Percentiles rank a stretch among this genome's conserved stretches.
Conservation (phyloP, 176 grass and related monocot species). For the Zoysia japonica region DNA sequence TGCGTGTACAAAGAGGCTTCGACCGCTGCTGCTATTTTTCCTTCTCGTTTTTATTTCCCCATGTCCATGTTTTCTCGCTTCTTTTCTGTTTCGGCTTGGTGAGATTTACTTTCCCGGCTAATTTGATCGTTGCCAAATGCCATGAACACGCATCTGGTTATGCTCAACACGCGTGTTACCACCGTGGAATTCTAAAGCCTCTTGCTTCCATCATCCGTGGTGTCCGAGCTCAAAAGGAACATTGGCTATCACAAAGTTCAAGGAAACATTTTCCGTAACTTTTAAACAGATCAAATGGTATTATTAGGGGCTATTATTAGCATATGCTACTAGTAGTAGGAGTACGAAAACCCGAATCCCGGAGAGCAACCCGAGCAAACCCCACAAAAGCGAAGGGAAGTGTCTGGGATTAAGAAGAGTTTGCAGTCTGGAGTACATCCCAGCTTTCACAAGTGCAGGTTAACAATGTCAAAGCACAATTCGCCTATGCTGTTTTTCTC, state of each 20-base stretch:
- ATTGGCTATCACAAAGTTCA: no score
- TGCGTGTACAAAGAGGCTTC: slow-evolving; percentile 5
- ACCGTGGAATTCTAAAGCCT: no score
- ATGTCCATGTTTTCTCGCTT: background rate
- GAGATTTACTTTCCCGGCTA: background rate
- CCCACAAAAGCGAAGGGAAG: slow-evolving; percentile 11
- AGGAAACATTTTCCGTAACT: no score
- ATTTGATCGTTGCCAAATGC: background rate
- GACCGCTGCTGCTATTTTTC: slow-evolving; percentile 6
- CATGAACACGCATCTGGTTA: no score
- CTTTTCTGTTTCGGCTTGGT: background rate
- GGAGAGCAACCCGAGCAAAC: background rate
- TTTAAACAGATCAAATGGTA: no score
- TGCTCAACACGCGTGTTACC: no score
- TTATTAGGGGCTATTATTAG: no score
- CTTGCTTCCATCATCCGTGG: no score
- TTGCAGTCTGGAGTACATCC: slow-evolving; percentile 33
- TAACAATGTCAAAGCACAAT: slow-evolving; percentile 43
- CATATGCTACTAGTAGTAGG: no score
- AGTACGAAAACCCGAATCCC: no score
- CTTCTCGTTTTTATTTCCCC: background rate
- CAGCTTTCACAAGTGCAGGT: slow-evolving; percentile 27
- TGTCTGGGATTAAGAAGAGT: background rate
- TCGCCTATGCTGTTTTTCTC: slow-evolving; percentile 1
- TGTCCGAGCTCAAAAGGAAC: no score